Conservation (phyloP, 805 yeast genomes). For the Ogataea nitratoaversa region DNA sequence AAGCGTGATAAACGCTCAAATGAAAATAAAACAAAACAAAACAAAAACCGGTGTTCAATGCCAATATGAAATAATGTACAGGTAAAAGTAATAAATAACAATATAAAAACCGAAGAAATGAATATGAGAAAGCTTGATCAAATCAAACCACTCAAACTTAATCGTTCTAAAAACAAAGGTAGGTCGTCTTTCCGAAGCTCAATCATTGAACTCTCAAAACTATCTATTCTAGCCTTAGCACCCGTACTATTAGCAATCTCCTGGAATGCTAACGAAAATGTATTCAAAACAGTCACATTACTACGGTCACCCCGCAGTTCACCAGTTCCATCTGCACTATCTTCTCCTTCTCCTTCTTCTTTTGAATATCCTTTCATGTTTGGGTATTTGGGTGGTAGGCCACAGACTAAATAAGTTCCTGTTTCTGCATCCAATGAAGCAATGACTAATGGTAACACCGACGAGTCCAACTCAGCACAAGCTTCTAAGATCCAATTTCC, state of each 20-base stretch:
- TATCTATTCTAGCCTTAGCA: conserved; percentile 86
- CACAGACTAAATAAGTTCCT: conserved; percentile 82
- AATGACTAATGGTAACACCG: conserved; percentile 73
- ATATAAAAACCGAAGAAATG: background rate
- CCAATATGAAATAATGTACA: background rate
- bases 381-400: conserved; percentile 81
- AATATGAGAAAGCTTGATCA: conserved; percentile 2
- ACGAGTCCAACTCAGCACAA: conserved; percentile 71
- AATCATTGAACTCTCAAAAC: conserved; percentile 90
- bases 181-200: conserved; percentile 87
- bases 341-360: conserved; percentile 25
- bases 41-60: too few species aligned
- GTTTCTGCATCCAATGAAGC: conserved; percentile 74
- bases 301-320: conserved; percentile 28
- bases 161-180: conserved; percentile 77
- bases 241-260: conserved; percentile 79
- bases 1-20: too few species aligned
- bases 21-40: too few species aligned
- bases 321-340: background rate
- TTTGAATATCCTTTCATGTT: conserved; percentile 25
- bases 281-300: conserved; percentile 55
- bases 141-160: conserved; percentile 68
- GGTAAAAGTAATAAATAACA: background rate
- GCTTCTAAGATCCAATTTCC: conserved; percentile 92
- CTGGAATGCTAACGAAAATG: conserved; percentile 89